A percentile compares a stretch with the other conserved stretches of the same genome.
Evolutionary conservation across 441 rosid species (phyloP).

Genomic region (Pelargonium australe): DNA sequence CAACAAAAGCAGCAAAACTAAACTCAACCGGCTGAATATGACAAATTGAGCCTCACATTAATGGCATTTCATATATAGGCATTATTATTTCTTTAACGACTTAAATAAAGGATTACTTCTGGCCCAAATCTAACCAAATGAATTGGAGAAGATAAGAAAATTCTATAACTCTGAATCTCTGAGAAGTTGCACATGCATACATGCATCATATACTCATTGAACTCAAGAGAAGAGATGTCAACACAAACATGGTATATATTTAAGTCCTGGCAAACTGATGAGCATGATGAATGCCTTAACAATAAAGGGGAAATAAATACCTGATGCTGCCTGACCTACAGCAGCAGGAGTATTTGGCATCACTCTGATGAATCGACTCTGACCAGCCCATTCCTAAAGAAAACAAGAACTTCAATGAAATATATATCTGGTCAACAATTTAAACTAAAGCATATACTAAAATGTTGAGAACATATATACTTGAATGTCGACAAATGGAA

Average conservation of each 20-base stretch:
- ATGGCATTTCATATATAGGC: not conserved
- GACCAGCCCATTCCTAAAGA: constrained; percentile 79
- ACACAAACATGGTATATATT: not conserved
- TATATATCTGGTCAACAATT: too few relatives aligned
- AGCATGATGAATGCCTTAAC: not conserved
- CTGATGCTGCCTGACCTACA: constrained; percentile 78
- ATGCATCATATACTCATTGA: not conserved
- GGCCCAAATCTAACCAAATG: not conserved
- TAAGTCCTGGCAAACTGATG: not conserved
- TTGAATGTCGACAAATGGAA: constrained; percentile 7
- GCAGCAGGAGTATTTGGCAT: constrained; percentile 94
- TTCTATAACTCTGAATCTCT: not conserved
- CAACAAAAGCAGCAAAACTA: not conserved
- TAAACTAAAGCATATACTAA: not conserved
- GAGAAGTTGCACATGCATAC: not conserved
- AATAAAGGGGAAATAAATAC: constrained; percentile 27
- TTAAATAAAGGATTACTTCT: not conserved
- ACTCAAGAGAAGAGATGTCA: constrained; percentile 4
- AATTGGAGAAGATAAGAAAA: not conserved
- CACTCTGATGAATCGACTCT: constrained; percentile 65
- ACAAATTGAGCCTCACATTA: not conserved
- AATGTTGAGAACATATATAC: not conserved
- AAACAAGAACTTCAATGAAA: constrained; percentile 5
- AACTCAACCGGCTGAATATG: not conserved
- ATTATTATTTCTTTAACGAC: not conserved